Percentiles rank a stretch among this genome's conserved stretches.
Evolutionary conservation across 306 rosid genomes (phyloP).

Genomic region (Cicer chorassanicum): DNA sequence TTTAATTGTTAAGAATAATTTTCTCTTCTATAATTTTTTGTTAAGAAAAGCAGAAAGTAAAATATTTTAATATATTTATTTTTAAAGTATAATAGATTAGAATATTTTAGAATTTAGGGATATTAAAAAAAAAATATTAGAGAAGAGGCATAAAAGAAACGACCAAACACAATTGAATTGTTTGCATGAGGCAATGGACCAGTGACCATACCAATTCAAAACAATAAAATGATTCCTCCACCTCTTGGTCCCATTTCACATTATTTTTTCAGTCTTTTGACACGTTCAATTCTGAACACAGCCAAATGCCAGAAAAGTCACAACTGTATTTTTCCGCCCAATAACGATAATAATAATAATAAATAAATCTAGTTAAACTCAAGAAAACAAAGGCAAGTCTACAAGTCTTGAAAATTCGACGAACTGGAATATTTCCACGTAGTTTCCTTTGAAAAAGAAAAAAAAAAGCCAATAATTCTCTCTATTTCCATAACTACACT

Average conservation of each 20-base stretch:
- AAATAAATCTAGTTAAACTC: background rate
- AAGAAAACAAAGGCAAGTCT: constrained; percentile 17
- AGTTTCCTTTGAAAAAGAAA: constrained; percentile 3
- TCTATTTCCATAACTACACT: constrained; percentile 15
- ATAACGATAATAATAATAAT: background rate
- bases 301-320: constrained; percentile 16
- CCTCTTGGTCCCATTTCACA: constrained; percentile 16
- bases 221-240: background rate
- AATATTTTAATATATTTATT: no score
- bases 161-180: background rate
- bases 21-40: no score
- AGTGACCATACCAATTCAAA: constrained; percentile 38
- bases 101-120: no score
- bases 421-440: constrained; percentile 27
- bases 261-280: constrained; percentile 37
- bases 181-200: constrained; percentile 40
- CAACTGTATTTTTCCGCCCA: background rate
- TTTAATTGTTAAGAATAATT: no score
- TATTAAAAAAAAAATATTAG: no score
- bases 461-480: background rate
- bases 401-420: constrained; percentile 23
- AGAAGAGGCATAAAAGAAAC: background rate
- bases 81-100: no score
- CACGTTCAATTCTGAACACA: constrained; percentile 41
- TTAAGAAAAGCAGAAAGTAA: no score